These are phyloP conservation scores for Rhodocollybia butyracea DNA, from an alignment of 768 basidiomycete species.

Conservation along the genomic window DNA sequence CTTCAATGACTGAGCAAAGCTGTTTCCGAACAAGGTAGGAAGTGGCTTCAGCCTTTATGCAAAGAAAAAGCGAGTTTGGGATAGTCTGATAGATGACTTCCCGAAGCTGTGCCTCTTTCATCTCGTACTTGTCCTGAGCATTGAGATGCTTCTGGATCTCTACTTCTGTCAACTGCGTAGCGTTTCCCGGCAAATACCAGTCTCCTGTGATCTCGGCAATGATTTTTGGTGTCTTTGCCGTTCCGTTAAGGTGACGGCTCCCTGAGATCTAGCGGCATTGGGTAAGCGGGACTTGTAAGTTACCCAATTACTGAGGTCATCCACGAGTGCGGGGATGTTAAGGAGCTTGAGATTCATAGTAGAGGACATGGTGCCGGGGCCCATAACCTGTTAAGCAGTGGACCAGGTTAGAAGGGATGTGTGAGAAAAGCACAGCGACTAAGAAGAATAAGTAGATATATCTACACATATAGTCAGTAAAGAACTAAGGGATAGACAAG, in stretches of 20 bases:
- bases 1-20: conserved; percentile 18
- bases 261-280: conserved; percentile 22
- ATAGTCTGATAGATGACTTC: conserved; percentile 24
- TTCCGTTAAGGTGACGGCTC: conserved; percentile 22
- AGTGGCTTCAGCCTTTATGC: conserved; percentile 18
- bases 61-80: conserved; percentile 16
- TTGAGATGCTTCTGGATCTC: conserved; percentile 19
- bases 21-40: conserved; percentile 19
- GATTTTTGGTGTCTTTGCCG: conserved; percentile 14
- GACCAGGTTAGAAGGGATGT: background rate
- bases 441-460: too few species aligned
- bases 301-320: conserved; percentile 28
- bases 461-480: too few species aligned
- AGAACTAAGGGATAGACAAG: background rate
- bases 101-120: conserved; percentile 21
- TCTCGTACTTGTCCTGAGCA: conserved; percentile 17
- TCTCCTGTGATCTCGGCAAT: conserved; percentile 9
- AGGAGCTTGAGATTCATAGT: conserved; percentile 15
- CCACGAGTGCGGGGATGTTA: conserved; percentile 20
- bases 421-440: background rate
- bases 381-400: conserved; percentile 25
- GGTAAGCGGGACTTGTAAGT: conserved; percentile 21
- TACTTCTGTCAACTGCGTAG: conserved; percentile 10
- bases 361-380: conserved; percentile 14
- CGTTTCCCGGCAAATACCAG: conserved; percentile 8